Conservation (phyloP, 1,284 basidiomycete genomes). For the Trichosporon asahii region DNA sequence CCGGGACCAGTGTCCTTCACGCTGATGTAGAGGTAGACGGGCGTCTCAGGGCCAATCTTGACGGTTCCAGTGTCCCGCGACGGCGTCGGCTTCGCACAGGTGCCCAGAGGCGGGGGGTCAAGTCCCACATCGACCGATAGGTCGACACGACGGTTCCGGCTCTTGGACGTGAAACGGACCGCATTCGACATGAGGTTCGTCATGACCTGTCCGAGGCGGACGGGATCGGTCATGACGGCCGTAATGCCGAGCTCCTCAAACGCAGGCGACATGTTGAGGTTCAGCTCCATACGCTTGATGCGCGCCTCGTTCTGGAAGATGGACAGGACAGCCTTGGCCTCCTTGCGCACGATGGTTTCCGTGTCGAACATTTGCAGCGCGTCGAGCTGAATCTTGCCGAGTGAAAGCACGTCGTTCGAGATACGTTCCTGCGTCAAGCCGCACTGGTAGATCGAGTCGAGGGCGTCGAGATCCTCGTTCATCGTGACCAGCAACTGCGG, state of each 20-base stretch:
- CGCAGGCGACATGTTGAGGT: constrained; percentile 4
- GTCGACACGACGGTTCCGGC: constrained; percentile 14
- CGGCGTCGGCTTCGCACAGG: constrained; percentile 22
- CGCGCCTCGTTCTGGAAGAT: constrained; percentile 46
- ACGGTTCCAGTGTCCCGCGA: neutral
- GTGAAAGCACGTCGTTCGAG: constrained; percentile 48
- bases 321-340: constrained; percentile 33
- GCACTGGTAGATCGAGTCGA: constrained; percentile 29
- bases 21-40: constrained; percentile 23
- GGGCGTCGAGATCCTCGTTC: constrained; percentile 25
- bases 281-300: constrained; percentile 37
- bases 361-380: constrained; percentile 28
- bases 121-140: constrained; percentile 26
- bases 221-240: constrained; percentile 30
- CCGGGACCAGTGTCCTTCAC: constrained; percentile 36
- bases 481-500: constrained; percentile 21
- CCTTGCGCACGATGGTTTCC: constrained; percentile 34
- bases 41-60: constrained; percentile 14
- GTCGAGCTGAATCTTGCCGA: constrained; percentile 47
- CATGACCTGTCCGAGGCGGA: constrained; percentile 32
- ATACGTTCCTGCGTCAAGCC: constrained; percentile 49
- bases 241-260: constrained; percentile 16
- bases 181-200: constrained; percentile 37
- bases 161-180: constrained; percentile 27
- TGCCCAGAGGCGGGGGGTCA: constrained; percentile 20